These are phyloP conservation scores for Croton laevigatus DNA, from an alignment of 441 rosid species.

Conservation along the genomic window DNA sequence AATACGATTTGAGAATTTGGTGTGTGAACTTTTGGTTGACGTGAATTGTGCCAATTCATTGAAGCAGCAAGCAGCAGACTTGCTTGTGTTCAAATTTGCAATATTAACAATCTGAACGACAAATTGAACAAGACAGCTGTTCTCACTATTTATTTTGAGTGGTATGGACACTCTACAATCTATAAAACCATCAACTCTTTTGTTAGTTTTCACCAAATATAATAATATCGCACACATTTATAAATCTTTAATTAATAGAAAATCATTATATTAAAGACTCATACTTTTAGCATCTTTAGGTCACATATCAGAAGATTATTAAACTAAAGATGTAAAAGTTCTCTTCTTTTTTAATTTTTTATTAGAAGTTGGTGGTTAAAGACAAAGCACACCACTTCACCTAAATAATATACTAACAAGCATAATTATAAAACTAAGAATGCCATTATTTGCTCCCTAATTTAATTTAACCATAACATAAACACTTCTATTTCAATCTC, in stretches of 20 bases:
- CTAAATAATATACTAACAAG: slow-evolving; percentile 5
- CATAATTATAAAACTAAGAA: not conserved
- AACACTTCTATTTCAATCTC: too few species aligned
- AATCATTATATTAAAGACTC: not conserved
- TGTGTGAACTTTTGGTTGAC: not conserved
- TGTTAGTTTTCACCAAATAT: not conserved
- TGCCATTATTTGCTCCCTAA: slow-evolving; percentile 4
- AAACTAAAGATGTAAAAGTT: not conserved
- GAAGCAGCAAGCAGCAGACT: too few species aligned
- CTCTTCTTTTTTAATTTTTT: slow-evolving; percentile 3
- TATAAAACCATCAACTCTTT: too few species aligned
- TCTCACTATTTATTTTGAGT: not conserved
- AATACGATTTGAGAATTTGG: not conserved
- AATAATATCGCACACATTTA: not conserved
- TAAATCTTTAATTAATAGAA: not conserved
- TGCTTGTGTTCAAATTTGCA: not conserved
- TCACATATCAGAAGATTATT: not conserved
- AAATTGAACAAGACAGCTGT: slow-evolving; percentile 7
- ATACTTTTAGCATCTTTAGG: slow-evolving; percentile 9
- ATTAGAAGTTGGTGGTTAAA: slow-evolving; percentile 3
- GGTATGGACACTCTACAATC: not conserved
- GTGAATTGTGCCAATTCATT: not conserved
- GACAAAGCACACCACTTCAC: slow-evolving; percentile 22
- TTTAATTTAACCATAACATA: not conserved
- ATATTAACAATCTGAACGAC: not conserved